Evolutionary conservation across 208 protist species (phyloP).

Genomic region (Chromosphaera perkinsii): DNA sequence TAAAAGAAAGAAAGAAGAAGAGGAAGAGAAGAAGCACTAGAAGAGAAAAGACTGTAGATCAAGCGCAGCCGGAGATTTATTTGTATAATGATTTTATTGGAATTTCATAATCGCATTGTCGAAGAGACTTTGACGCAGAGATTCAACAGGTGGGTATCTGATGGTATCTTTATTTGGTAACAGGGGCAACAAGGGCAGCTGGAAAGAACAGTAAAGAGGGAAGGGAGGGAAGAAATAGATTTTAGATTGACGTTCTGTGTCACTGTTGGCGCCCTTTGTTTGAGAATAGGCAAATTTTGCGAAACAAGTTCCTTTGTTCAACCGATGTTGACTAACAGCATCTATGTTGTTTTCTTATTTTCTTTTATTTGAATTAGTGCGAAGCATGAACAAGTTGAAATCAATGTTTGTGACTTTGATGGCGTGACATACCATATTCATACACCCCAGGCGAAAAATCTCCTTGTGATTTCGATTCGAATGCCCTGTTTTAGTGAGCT

Average conservation of each 20-base stretch:
- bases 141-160: neutral
- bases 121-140: neutral
- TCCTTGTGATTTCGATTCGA: constrained; percentile 40
- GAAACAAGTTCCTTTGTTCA: no score
- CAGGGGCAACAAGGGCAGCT: no score
- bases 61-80: no score
- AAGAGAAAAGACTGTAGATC: no score
- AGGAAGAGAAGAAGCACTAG: no score
- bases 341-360: neutral
- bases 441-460: constrained; percentile 24
- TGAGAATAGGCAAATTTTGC: no score
- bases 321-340: no score
- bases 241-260: no score
- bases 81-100: constrained; percentile 12
- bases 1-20: no score
- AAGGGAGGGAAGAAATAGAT: no score
- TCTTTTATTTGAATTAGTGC: neutral
- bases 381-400: constrained; percentile 31
- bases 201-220: no score
- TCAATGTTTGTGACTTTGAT: constrained; percentile 56
- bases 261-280: no score
- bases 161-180: neutral
- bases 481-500: constrained; percentile 10
- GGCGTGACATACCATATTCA: constrained; percentile 49
- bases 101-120: constrained; percentile 12